Evolutionary conservation across 1,284 basidiomycete genomes (phyloP), one percentile per base, ranked within the genome.

Genomic region (Ceratobasidium sp.): DNA sequence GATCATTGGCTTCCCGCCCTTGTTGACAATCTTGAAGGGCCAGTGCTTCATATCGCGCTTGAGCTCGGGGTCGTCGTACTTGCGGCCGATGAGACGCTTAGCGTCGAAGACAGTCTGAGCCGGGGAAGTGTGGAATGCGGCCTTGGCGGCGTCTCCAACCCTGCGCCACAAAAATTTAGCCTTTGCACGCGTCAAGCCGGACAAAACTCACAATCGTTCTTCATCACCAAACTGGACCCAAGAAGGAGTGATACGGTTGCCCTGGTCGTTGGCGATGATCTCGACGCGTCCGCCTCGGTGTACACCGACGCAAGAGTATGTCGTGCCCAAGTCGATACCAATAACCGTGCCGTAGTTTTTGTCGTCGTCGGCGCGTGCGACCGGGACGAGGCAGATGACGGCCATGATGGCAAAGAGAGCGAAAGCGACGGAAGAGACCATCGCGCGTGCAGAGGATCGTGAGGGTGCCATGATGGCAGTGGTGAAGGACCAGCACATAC

Each of bases 31-130:
- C 78, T 82, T 82, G 82, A 83, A 84, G n/a, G 83, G 82, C 80
- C 81, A 83, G 80, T 83, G 82, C 81, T 82, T 83, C 78, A 83
- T 81, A 77, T 84, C 83, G 61, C 79, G 78, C 78, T 83, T 80
- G 53, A 84, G 81, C 68, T 82, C 81, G 54, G 78, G 54, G 78
- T 83, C 83, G 68, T 79, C 77, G 54, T 82, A 83, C 75, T 81
- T 81, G 74, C 83, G 82, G 59, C 81, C 81, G 77, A 88, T 87
- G 68, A 88, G 81, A 79, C 86, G 86, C 84, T 88, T 88, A 76
- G 86, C 86, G 82, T 88, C 86, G 79, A 88, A 88, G 78, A 87
- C 82, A 66, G 87, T 87, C 84, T 51, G 81, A 80, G 22, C 81
- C 76, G 74, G 80, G 5, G 6, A 16, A 6, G 34, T 22, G 19